Percentiles rank a stretch among this genome's conserved stretches.
phyloP scores from a whole-genome alignment of 257 asterid species.

The Nicotiana otophora region DNA sequence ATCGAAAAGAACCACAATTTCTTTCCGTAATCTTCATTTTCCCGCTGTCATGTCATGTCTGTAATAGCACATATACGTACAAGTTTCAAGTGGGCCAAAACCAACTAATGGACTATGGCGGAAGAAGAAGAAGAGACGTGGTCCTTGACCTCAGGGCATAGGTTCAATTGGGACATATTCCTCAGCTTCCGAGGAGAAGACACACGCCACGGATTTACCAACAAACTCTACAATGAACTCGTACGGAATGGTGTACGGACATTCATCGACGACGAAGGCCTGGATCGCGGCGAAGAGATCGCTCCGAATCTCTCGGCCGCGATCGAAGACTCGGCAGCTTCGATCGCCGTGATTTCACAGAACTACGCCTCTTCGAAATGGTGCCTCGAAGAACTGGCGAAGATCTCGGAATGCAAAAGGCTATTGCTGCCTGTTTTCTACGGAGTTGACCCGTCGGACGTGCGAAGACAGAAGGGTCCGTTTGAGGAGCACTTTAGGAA shows the following conservation, averaged over 20 bases:
- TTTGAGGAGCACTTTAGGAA: slow-evolving; percentile 11
- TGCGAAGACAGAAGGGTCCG: slow-evolving; percentile 24
- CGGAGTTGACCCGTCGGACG: slow-evolving; percentile 21
- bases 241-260: slow-evolving; percentile 17
- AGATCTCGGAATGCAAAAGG: slow-evolving; percentile 11
- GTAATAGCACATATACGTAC: neutral
- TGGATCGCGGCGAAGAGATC: slow-evolving; percentile 20
- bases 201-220: slow-evolving; percentile 19
- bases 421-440: slow-evolving; percentile 25
- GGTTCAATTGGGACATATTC: slow-evolving; percentile 30
- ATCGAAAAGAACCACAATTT: too few species aligned
- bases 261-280: slow-evolving; percentile 23
- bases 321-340: slow-evolving; percentile 27
- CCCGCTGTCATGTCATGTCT: neutral
- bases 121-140: neutral
- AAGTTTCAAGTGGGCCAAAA: neutral
- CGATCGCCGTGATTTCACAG: slow-evolving; percentile 24
- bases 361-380: slow-evolving; percentile 25
- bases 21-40: neutral
- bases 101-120: neutral
- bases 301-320: slow-evolving; percentile 8
- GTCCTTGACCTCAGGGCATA: slow-evolving; percentile 1
- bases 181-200: slow-evolving; percentile 30
- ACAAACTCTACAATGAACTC: slow-evolving; percentile 21
- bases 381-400: slow-evolving; percentile 29